Evolutionary conservation across 352 stramenopile genomes (phyloP), one percentile per base, ranked within the genome.

Genomic region (Stramenopiles sp.): DNA sequence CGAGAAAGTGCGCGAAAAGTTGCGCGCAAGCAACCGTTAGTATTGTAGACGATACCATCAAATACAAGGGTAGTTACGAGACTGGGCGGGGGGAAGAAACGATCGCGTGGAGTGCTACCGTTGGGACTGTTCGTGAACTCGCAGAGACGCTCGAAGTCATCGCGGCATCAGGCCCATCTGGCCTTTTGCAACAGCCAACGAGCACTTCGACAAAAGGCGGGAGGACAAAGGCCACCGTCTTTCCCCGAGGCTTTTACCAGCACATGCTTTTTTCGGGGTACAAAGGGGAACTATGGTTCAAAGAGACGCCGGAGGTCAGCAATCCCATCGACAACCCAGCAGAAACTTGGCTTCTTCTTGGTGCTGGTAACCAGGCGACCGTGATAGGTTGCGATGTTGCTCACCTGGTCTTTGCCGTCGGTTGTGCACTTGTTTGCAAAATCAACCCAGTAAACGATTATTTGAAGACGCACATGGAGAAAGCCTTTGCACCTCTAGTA

Each of bases 401-500:
- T 18, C 43, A 63, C 25, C 43, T 63, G 12, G 43, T 63, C 43
- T 63, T 63, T 63, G 12, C 43, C 12, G 43, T 18, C 12, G 43
- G 43, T 63, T 12, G 12, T 25, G 12, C 43, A 25, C 25, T 63
- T 12, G 25, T 63, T 63, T 63, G 43, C 43, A 63, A 63, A 63
- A 18, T 63, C 12, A 63, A 63, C 43, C 43, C 43, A 63, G 43
- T 63, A 63, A 63, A 63, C 43, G 43, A 63, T 63, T 63, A 63
- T 63, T 63, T 63, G 25, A 12, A 63, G 25, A 12, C 43, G 25
- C 43, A 63, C 25, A 63, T 63, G 43, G 25, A 18, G 12, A 63
- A 63, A 63, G 43, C 43, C 12, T 63, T 63, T 63, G 12, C 12
- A 63, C 43, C 43, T 18, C 25, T 63, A 63, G 43, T 63, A 18